Percentiles rank a stretch among this genome's conserved stretches.
phyloP scores from a whole-genome alignment of 495 filamentous ascomycete species.

The Darksidea phi region DNA sequence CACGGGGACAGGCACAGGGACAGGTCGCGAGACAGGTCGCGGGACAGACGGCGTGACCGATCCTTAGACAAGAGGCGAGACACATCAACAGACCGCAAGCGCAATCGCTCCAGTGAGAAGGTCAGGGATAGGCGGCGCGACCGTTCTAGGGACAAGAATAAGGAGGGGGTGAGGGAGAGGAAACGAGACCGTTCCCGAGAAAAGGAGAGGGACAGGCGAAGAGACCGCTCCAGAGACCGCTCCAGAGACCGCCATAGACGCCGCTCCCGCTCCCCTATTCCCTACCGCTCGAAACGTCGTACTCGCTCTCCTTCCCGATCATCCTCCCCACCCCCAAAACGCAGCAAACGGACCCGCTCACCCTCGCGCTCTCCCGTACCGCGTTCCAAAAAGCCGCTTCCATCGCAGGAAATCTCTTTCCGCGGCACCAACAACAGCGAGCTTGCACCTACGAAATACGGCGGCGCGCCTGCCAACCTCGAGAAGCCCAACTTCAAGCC shows the following conservation, averaged over 20 bases:
- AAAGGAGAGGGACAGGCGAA: slow-evolving; percentile 12
- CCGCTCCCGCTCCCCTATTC: slow-evolving; percentile 5
- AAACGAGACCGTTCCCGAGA: slow-evolving; percentile 2
- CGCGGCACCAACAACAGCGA: slow-evolving; percentile 22
- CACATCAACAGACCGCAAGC: slow-evolving; percentile 1
- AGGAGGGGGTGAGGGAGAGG: slow-evolving; percentile 15
- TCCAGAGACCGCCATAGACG: not conserved
- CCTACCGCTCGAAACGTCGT: slow-evolving; percentile 7
- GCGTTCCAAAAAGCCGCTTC: slow-evolving; percentile 39
- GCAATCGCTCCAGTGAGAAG: slow-evolving; percentile 16
- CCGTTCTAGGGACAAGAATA: slow-evolving; percentile 4
- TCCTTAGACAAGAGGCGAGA: not conserved
- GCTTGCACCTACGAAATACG: slow-evolving; percentile 23
- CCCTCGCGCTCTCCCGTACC: slow-evolving; percentile 23
- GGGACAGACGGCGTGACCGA: slow-evolving; percentile 1
- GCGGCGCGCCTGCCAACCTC: slow-evolving; percentile 34
- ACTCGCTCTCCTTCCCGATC: slow-evolving; percentile 22
- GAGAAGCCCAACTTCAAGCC: slow-evolving; percentile 82
- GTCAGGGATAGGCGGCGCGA: not conserved
- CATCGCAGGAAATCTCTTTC: slow-evolving; percentile 44
- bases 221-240: slow-evolving; percentile 7
- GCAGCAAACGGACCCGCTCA: not conserved
- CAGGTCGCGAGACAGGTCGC: not conserved
- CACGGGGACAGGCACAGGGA: not conserved
- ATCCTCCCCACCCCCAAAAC: slow-evolving; percentile 19